phyloP scores from a whole-genome alignment of 73 alveolate species.

The Diophrys sp. region DNA sequence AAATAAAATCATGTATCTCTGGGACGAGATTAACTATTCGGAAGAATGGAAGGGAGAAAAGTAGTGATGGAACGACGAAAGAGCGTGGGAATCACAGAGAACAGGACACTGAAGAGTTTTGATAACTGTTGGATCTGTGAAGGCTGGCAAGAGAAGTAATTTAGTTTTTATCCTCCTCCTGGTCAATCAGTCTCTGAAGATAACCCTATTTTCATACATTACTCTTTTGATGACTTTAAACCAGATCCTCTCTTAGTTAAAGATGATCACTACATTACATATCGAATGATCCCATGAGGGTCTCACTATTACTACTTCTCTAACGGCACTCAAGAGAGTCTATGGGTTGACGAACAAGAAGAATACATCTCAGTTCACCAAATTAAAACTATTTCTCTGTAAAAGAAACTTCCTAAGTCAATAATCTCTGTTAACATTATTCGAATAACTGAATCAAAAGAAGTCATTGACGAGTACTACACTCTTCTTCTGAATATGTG shows the following conservation, averaged over 20 bases:
- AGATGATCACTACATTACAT: slow-evolving; percentile 9
- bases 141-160: slow-evolving; percentile 40
- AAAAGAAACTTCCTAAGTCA: background rate
- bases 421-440: no score
- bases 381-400: background rate
- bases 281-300: slow-evolving; percentile 47
- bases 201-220: slow-evolving; percentile 29
- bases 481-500: background rate
- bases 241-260: slow-evolving; percentile 25
- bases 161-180: background rate
- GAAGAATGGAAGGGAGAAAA: slow-evolving; percentile 38
- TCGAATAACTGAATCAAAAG: background rate
- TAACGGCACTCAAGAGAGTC: slow-evolving; percentile 14
- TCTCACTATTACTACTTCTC: slow-evolving; percentile 15
- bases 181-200: slow-evolving; percentile 7
- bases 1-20: background rate
- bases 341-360: slow-evolving; percentile 2
- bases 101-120: slow-evolving; percentile 21
- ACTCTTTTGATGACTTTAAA: slow-evolving; percentile 39
- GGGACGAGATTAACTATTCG: slow-evolving; percentile 1
- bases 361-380: slow-evolving; percentile 4
- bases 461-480: background rate
- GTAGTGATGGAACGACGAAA: slow-evolving; percentile 51
- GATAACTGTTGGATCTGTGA: slow-evolving; percentile 56
- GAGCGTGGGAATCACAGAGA: background rate